Evolutionary conservation across 768 basidiomycete species (phyloP).

Genomic region (Goffeauzyma gilvescens): DNA sequence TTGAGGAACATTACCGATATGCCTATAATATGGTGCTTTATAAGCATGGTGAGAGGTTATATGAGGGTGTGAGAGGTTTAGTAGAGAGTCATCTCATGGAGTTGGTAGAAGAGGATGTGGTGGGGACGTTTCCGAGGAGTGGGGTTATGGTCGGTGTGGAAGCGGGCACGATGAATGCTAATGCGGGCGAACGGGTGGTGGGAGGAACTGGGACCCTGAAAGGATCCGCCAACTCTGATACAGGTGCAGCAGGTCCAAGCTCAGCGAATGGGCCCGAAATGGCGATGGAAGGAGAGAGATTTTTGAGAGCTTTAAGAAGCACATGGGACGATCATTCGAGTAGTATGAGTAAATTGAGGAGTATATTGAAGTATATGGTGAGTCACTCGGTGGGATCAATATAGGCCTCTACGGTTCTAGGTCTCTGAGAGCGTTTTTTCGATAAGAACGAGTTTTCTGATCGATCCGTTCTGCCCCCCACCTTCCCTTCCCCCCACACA

Average conservation of each 20-base stretch:
- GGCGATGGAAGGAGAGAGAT: constrained; percentile 62
- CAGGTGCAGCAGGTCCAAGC: no score
- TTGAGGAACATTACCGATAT: constrained; percentile 83
- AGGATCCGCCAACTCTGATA: no score
- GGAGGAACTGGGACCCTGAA: no score
- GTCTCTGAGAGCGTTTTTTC: background rate
- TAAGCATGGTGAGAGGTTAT: constrained; percentile 60
- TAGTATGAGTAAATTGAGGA: constrained; percentile 69
- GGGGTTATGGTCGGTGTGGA: constrained; percentile 33
- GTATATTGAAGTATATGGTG: constrained; percentile 93
- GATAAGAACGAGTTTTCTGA: no score
- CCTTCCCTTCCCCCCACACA: constrained; percentile 26
- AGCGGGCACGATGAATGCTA: no score
- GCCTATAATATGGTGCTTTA: constrained; percentile 85
- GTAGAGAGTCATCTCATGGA: constrained; percentile 64
- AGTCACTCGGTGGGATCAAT: no score
- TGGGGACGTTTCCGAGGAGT: constrained; percentile 58
- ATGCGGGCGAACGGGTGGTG: no score
- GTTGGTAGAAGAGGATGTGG: constrained; percentile 54
- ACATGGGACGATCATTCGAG: constrained; percentile 89
- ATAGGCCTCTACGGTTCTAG: no score
- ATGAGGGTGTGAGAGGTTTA: constrained; percentile 61
- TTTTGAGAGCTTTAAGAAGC: constrained; percentile 60
- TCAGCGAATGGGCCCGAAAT: constrained; percentile 35
- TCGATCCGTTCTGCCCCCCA: background rate